Conservation (phyloP, 164 flowering plant genomes). For the Magnolia kwangsiensis region DNA sequence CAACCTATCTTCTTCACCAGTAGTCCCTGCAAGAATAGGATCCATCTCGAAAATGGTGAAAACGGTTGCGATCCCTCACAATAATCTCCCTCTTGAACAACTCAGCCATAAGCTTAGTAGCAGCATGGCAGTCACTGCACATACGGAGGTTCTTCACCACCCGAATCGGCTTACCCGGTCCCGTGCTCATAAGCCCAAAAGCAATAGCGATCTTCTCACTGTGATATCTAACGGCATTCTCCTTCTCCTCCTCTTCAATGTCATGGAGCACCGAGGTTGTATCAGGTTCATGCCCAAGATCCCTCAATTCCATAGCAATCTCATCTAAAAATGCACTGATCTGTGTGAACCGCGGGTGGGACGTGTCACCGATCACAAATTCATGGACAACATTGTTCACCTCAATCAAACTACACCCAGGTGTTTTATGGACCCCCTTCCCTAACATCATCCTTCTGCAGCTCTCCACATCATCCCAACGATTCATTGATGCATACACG, state of each 20-base stretch:
- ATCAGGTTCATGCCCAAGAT: conserved; percentile 29
- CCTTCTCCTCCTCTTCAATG: conserved; percentile 46
- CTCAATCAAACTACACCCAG: conserved; percentile 40
- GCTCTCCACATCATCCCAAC: conserved; percentile 31
- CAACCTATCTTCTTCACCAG: conserved; percentile 23
- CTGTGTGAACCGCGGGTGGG: conserved; percentile 31
- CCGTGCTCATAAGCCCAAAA: conserved; percentile 36
- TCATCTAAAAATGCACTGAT: conserved; percentile 29
- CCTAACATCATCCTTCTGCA: conserved; percentile 30
- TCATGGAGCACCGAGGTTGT: conserved; percentile 30
- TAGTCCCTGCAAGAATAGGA: conserved; percentile 38
- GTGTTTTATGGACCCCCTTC: conserved; percentile 32
- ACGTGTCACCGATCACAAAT: conserved; percentile 34
- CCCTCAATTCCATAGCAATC: conserved; percentile 20
- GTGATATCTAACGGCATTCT: conserved; percentile 31
- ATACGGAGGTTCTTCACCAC: conserved; percentile 39
- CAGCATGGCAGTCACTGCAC: conserved; percentile 33
- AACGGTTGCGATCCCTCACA: conserved; percentile 37
- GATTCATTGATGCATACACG: conserved; percentile 28
- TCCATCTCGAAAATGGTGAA: conserved; percentile 39
- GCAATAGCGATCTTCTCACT: conserved; percentile 44
- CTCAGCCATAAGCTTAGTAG: conserved; percentile 31
- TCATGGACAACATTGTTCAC: conserved; percentile 33
- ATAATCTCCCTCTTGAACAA: conserved; percentile 27
- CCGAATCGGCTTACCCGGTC: conserved; percentile 27